A percentile compares a stretch with the other conserved stretches of the same genome.
Conservation (phyloP, 306 rosid genomes). For the Sesbania bispinosa region DNA sequence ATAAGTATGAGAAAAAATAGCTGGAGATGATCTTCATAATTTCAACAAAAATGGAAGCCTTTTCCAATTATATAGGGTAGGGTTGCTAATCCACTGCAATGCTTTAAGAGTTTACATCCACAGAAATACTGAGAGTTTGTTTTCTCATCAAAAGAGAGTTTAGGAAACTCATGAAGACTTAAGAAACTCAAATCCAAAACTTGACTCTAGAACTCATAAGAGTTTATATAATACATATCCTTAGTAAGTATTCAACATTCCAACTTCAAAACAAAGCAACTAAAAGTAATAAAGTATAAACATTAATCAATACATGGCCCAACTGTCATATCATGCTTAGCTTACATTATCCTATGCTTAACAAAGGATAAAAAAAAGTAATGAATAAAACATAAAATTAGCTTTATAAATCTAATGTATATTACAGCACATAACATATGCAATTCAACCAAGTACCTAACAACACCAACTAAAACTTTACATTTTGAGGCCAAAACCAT, state of each 20-base stretch:
- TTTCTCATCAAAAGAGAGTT: not conserved
- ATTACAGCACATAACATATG: not conserved
- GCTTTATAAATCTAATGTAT: not conserved
- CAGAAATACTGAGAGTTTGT: not conserved
- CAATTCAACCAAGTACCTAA: not conserved
- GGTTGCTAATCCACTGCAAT: not conserved
- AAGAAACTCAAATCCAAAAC: not conserved
- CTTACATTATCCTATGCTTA: no score
- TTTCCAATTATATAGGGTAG: not conserved
- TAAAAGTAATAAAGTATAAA: not conserved
- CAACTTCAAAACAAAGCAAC: not conserved
- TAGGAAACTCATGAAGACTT: not conserved
- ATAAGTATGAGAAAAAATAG: not conserved
- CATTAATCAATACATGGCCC: not conserved
- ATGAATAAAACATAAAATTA: not conserved
- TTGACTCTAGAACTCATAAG: not conserved
- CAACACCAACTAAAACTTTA: not conserved
- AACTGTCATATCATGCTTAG: no score
- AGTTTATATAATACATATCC: not conserved
- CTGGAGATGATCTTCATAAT: not conserved
- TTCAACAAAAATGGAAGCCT: not conserved
- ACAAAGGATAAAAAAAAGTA: not conserved
- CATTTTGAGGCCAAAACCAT: not conserved
- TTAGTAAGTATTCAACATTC: not conserved
- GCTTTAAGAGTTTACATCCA: not conserved